These are phyloP conservation scores for Amesomyces nigricolor DNA, from an alignment of 2,329 filamentous ascomycete genomes.

Conservation along the genomic window DNA sequence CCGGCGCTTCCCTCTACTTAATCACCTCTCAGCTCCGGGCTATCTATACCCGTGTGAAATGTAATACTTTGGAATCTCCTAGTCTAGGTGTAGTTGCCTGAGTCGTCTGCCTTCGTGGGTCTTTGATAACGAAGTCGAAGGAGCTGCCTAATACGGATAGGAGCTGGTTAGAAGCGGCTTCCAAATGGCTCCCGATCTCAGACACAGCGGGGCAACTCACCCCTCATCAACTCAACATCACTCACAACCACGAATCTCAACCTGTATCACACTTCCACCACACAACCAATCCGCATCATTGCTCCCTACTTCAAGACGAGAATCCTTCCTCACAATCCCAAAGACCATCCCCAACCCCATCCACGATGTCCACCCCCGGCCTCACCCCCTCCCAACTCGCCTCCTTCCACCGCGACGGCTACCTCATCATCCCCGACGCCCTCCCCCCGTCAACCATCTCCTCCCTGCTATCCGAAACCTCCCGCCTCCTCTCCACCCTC, in stretches of 20 bases:
- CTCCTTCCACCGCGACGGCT: conserved; percentile 76
- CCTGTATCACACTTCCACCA: not conserved
- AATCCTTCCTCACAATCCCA: too few species aligned
- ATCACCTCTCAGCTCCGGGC: too few species aligned
- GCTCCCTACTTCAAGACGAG: not conserved
- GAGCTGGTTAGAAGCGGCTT: too few species aligned
- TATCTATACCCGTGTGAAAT: too few species aligned
- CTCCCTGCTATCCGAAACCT: conserved; percentile 67
- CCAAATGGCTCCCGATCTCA: too few species aligned
- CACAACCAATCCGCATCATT: not conserved
- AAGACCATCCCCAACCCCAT: not conserved
- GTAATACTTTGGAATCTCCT: too few species aligned
- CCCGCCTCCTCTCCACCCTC: conserved; percentile 68
- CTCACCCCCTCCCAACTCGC: conserved; percentile 67
- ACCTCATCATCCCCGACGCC: conserved; percentile 77
- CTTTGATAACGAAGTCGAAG: too few species aligned
- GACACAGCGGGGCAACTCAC: conserved; percentile 6
- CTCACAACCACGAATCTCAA: not conserved
- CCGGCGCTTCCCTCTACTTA: too few species aligned
- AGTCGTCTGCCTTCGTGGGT: not conserved
- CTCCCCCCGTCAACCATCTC: conserved; percentile 61
- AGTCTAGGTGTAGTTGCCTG: not conserved
- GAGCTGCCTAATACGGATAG: too few species aligned
- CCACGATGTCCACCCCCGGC: conserved; percentile 33
- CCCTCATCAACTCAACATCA: not conserved